Base-by-base conservation (phyloP, 2,329 filamentous ascomycete genomes). In the Aotearoamyces nothofagi region DNA sequence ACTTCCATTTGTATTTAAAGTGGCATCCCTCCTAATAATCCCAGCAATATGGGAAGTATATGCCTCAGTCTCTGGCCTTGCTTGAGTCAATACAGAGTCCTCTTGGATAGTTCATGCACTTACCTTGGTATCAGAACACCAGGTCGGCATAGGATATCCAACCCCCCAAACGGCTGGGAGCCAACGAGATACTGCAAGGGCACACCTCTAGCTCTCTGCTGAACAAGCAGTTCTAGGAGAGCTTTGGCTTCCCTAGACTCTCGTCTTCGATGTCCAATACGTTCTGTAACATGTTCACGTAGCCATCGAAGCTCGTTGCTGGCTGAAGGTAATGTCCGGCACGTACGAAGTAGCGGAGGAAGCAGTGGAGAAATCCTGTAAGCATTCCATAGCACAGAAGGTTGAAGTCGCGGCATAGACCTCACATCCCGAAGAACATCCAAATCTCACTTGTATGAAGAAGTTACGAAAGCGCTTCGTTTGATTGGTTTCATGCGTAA, bases 161-260 rank as follows among this genome's bases (percentile, higher is more conserved):
- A 55, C 4, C 70, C 57, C 1, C 86, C 87, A 54, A 98, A 96
- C 2, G 78, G 90, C 50, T 94, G 84, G 4, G 75, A 74, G 3
- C 84, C 84, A 1, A 98, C 58, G 13, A 96, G 64, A 48, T 96
- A 96, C 51, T 96, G 90, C 17, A 98, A 55, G 2, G 90, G 90
- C 33, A 74, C 67, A 1, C 83, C 83, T 6, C 49, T 52, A 6
- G 63, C 59, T 17, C 72, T 57, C 27, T 56, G 51, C 4, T 49
- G 50, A 36, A n/a, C 11, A 19, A 66, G 70, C 5, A 74, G 49
- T 1, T 44, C 36, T 5, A 50, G 37, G n/a, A n/a, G n/a, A n/a
- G n/a, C n/a, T n/a, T n/a, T n/a, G n/a, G n/a, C n/a, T n/a, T n/a
- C n/a, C n/a, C n/a, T n/a, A n/a, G n/a, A n/a, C n/a, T n/a, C n/a